Base-by-base conservation (phyloP, 1,284 basidiomycete genomes). In the Limonomyces culmigenus region DNA sequence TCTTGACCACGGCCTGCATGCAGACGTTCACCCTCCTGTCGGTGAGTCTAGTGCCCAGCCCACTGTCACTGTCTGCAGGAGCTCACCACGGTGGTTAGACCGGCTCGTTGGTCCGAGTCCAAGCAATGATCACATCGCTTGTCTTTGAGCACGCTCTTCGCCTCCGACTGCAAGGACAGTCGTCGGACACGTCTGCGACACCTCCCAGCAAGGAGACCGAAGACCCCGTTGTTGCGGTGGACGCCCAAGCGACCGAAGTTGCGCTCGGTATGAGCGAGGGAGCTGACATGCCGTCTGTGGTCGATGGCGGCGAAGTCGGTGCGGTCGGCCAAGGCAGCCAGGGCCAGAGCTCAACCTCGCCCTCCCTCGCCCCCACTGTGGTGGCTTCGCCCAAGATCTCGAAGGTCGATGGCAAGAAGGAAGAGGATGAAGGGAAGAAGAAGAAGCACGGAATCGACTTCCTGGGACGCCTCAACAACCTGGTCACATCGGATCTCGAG, bases 1-100 rank as follows among this genome's bases (percentile, higher is more conserved):
- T 14, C 4, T n/a, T 37, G 33, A 54, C 54, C 12, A 55, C 56
- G 3, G 34, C 59, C 10, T 48, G 47, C 10, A 50, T 57, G 33
- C 58, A 74, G 40, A 65, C 62, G 58, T 73, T 66, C 39, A 60
- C 66, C 27, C 68, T 60, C 45, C n/a, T 8, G 8, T 27, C 23
- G 8, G 23, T 27, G 23, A 27, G 23, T 27, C n/a, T 27, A 8
- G 8, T 8, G 23, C 8, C 8, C 23, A n/a, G n/a, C n/a, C n/a
- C 23, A n/a, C n/a, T 27, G 8, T n/a, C n/a, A 8, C 23, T 8
- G 8, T 27, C 23, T 8, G 8, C 23, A 32, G 10, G 8, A 6
- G 30, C 10, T 32, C 30, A 32, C 30, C 11, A 11, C 8, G 8
- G 30, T 32, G 6, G 6, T 10, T 32, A 32, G 23, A n/a, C 23